Conservation (phyloP, 73 alveolate genomes). For the Loxodes magnus region DNA sequence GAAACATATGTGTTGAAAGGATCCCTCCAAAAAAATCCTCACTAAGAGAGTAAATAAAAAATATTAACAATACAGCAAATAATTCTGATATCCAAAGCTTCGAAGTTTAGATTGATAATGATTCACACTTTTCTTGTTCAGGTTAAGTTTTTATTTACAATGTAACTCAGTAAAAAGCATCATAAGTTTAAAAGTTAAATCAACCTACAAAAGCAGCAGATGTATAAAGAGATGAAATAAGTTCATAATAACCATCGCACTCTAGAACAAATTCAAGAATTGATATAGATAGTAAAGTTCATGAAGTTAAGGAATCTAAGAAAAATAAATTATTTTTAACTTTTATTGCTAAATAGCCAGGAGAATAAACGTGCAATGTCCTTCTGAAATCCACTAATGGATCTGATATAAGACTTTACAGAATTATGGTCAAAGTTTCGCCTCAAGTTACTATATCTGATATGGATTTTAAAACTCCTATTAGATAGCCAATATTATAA, state of each 20-base stretch:
- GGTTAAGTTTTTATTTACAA: too few relatives aligned
- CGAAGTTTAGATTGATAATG: too few relatives aligned
- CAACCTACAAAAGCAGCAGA: slow-evolving; percentile 13
- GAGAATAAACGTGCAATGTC: slow-evolving; percentile 56
- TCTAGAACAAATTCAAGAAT: slow-evolving; percentile 15
- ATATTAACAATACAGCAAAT: slow-evolving; percentile 6
- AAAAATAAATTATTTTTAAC: slow-evolving; percentile 20
- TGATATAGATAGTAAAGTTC: slow-evolving; percentile 18
- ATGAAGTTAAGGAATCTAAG: slow-evolving; percentile 18
- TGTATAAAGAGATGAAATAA: too few relatives aligned
- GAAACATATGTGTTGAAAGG: slow-evolving; percentile 47
- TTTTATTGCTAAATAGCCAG: slow-evolving; percentile 64
- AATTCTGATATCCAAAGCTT: too few relatives aligned
- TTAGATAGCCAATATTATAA: slow-evolving; percentile 75
- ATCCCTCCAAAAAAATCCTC: not conserved
- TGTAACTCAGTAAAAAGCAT: too few relatives aligned
- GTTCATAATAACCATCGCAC: too few relatives aligned
- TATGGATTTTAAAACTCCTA: slow-evolving; percentile 90
- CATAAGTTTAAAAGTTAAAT: slow-evolving; percentile 10
- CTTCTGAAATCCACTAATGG: slow-evolving; percentile 53
- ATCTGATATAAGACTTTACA: slow-evolving; percentile 93
- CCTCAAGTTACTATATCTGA: slow-evolving; percentile 91
- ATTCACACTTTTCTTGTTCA: too few relatives aligned
- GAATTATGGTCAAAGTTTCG: slow-evolving; percentile 78
- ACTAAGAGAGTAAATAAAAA: not conserved